Base-by-base conservation (phyloP, 192 early-diverging fungal species). In the Kappamyces sp. region DNA sequence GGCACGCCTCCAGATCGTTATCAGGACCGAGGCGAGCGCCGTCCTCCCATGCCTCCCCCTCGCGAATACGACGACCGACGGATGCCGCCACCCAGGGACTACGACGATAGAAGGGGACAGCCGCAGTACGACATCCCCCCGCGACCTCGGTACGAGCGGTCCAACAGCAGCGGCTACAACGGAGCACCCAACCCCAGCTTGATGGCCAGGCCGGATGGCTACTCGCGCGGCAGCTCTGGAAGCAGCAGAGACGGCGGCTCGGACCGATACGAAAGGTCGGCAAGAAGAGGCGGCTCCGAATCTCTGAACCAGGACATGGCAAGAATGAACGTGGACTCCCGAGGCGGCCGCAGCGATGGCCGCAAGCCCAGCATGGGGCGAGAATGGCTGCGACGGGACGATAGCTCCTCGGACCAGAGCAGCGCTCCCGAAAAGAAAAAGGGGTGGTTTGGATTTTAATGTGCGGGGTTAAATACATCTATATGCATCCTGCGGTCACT, bases 401-500 rank as follows among this genome's bases (percentile, higher is more conserved):
- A 49, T 49, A 32, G 30, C 8, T 29, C 30, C 8, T 9, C 6
- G 8, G 48, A 49, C 12, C 30, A 12, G 12, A 33, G 34, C 9
- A 29, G 30, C 1, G 48, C 30, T 9, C 48, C 48, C 8, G 48
- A 49, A 49, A 49, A 49, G 48, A 49, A 49, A 12, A 49, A 49
- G 48, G 34, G 34, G 30, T 49, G 48, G 48, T 49, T 49, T 49
- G 48, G 48, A 33, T 49, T 49, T 49, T 49, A 49, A n/a, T n/a
- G n/a, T n/a, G n/a, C n/a, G n/a, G n/a, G n/a, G n/a, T n/a, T n/a
- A n/a, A n/a, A n/a, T n/a, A n/a, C n/a, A n/a, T n/a, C n/a, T n/a
- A n/a, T n/a, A n/a, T n/a, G n/a, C n/a, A n/a, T n/a, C n/a, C n/a
- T n/a, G n/a, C n/a, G n/a, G n/a, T n/a, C n/a, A n/a, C n/a, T n/a